Base-by-base conservation (phyloP, 2,329 filamentous ascomycete species). In the Tolypocladium endophyticum region DNA sequence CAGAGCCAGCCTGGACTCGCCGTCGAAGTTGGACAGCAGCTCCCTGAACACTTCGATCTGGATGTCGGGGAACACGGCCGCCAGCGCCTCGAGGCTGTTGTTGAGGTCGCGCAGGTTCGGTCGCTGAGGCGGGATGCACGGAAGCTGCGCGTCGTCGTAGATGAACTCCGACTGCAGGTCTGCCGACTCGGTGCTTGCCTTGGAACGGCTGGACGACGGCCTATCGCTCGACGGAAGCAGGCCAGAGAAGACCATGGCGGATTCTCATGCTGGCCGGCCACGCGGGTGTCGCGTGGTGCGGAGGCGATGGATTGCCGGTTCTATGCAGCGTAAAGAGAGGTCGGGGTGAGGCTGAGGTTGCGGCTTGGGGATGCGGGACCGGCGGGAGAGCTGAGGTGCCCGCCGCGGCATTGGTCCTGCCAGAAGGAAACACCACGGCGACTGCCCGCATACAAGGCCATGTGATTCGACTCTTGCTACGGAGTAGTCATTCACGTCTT, bases 41-140 rank as follows among this genome's bases (percentile, higher is more conserved):
- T 93, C 89, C 53, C 89, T 84, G 69, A 94, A 90, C 23, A 92
- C 89, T 65, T 92, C 88, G 61, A 89, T 79, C 72, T 91, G 87
- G n/a, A 92, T 79, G 72, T 92, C 85, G 35, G 90, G 90, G 64
- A 94, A 94, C 11, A 92, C 80, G 55, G 84, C 84, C 28, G 85
- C 83, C 52, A 94, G 81, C 16, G 81, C 84, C 61, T 83, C 82
- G 63, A 94, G 83, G 65, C 85, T 81, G 57, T 78, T 77, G 74
- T 93, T 93, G 56, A 93, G 79, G 61, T 87, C 83, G 64, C 82
- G 79, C 30, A 92, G 78, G 66, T 90, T 82, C 45, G 83, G 81
- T 41, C 81, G 76, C 61, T 87, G 83, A 64, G 76, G 74, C 9
- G 73, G 71, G 30, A 77, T 64, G 53, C 76, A 75, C 25, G 70